phyloP scores from a whole-genome alignment of 1,139 yeast genomes.

The Citeromyces hawaiiensis region DNA sequence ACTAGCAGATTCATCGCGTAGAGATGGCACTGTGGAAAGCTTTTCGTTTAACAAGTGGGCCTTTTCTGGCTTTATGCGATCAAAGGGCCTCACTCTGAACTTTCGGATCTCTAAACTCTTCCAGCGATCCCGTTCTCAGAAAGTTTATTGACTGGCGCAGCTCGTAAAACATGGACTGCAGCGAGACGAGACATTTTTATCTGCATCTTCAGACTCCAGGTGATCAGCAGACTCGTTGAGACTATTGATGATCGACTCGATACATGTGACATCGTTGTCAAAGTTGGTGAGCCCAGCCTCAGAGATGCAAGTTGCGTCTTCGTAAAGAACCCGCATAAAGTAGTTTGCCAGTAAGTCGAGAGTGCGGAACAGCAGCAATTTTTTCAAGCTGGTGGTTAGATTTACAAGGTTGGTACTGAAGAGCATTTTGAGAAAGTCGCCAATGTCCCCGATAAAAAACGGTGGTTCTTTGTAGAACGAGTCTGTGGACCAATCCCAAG shows the following conservation, averaged over 20 bases:
- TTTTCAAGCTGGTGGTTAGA: constrained; percentile 65
- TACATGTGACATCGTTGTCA: constrained; percentile 44
- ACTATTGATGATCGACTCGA: constrained; percentile 26
- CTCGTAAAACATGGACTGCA: constrained; percentile 42
- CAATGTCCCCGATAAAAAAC: constrained; percentile 68
- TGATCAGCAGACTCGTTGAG: constrained; percentile 8
- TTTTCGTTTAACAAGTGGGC: constrained; percentile 38
- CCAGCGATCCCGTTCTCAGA: constrained; percentile 32
- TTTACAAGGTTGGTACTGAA: constrained; percentile 80
- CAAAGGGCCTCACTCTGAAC: constrained; percentile 43
- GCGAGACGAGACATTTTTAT: constrained; percentile 17
- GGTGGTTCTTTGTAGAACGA: constrained; percentile 49
- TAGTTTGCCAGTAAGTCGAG: constrained; percentile 75
- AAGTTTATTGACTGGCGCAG: constrained; percentile 51
- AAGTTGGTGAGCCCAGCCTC: constrained; percentile 40
- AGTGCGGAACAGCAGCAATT: constrained; percentile 71
- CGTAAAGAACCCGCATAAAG: constrained; percentile 46
- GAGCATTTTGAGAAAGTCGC: constrained; percentile 76
- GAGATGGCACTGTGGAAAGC: constrained; percentile 10
- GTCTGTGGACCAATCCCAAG: constrained; percentile 67
- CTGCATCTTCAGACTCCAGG: constrained; percentile 4
- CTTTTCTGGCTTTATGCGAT: constrained; percentile 45
- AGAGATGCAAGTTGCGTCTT: constrained; percentile 30
- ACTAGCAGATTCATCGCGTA: not conserved
- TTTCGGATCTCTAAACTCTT: constrained; percentile 40